A percentile compares a stretch with the other conserved stretches of the same genome.
Conservation (phyloP, 495 filamentous ascomycete genomes). For the Elaphomyces granulatus region DNA sequence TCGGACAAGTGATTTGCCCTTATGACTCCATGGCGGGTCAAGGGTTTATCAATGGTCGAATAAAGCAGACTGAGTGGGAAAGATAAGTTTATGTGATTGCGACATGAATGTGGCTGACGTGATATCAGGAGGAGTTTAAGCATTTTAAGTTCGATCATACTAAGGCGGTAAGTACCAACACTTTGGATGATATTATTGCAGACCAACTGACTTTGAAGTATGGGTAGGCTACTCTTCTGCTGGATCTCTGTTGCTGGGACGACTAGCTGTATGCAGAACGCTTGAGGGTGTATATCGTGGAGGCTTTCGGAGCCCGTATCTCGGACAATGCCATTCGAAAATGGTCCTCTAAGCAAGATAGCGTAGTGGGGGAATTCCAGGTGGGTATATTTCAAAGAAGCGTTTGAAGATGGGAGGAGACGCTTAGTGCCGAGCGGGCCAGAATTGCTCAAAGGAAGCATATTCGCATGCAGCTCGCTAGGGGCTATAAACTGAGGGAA, state of each 20-base stretch:
- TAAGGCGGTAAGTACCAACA: too few relatives aligned
- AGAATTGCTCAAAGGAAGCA: too few relatives aligned
- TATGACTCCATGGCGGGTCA: not conserved
- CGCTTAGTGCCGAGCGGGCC: too few relatives aligned
- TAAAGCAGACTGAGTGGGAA: not conserved
- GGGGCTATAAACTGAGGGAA: too few relatives aligned
- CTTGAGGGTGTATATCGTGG: not conserved
- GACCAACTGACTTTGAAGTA: too few relatives aligned
- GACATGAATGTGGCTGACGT: not conserved
- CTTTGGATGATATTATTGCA: too few relatives aligned
- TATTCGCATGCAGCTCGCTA: too few relatives aligned
- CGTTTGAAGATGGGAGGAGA: too few relatives aligned
- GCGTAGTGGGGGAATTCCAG: too few relatives aligned
- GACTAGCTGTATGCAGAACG: not conserved
- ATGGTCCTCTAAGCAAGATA: not conserved
- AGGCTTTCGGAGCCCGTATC: not conserved
- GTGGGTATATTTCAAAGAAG: too few relatives aligned
- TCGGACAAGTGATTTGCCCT: not conserved
- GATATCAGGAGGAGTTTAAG: not conserved
- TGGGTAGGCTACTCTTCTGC: not conserved
- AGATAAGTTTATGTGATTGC: not conserved
- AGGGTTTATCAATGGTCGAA: not conserved
- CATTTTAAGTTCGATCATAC: not conserved
- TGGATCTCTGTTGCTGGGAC: not conserved
- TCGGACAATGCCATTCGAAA: not conserved